phyloP scores from a whole-genome alignment of 2,329 filamentous ascomycete genomes.

The Diaporthe sp. region DNA sequence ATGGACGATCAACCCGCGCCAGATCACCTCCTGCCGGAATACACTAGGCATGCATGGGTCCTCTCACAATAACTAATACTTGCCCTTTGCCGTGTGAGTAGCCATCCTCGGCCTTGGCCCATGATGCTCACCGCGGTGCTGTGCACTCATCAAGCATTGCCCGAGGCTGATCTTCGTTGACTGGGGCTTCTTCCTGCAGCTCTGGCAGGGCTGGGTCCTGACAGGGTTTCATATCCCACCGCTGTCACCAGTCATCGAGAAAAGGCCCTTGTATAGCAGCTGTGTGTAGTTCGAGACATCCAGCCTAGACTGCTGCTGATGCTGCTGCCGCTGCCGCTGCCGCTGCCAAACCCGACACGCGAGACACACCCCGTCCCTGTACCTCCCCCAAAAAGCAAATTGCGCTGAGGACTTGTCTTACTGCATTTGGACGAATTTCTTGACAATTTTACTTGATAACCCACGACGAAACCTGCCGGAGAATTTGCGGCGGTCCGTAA shows the following conservation, averaged over 20 bases:
- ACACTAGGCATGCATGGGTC: conserved; percentile 22
- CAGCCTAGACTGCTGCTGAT: conserved; percentile 21
- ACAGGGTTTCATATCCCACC: conserved; percentile 31
- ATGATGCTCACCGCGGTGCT: conserved; percentile 11
- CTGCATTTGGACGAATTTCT: conserved; percentile 32
- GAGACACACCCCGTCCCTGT: conserved; percentile 36
- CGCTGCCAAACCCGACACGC: conserved; percentile 34
- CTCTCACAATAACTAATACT: not conserved
- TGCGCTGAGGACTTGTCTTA: conserved; percentile 37
- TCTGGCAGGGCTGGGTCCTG: conserved; percentile 26
- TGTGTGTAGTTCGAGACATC: conserved; percentile 32
- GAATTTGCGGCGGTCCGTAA: conserved; percentile 37
- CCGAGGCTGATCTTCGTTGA: conserved; percentile 15
- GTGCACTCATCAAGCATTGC: conserved; percentile 20
- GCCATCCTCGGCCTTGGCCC: not conserved
- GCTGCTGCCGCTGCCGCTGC: conserved; percentile 14
- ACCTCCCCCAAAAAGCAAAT: conserved; percentile 35
- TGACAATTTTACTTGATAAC: conserved; percentile 30
- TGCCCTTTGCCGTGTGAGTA: conserved; percentile 5
- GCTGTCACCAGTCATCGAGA: conserved; percentile 8
- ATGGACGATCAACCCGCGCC: conserved; percentile 1
- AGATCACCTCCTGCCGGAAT: conserved; percentile 21
- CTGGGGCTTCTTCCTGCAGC: conserved; percentile 28
- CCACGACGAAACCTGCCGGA: conserved; percentile 37
- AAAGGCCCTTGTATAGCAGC: conserved; percentile 20